Conservation (phyloP, 1,139 yeast species). For the Magnusiomyces paraingens region DNA sequence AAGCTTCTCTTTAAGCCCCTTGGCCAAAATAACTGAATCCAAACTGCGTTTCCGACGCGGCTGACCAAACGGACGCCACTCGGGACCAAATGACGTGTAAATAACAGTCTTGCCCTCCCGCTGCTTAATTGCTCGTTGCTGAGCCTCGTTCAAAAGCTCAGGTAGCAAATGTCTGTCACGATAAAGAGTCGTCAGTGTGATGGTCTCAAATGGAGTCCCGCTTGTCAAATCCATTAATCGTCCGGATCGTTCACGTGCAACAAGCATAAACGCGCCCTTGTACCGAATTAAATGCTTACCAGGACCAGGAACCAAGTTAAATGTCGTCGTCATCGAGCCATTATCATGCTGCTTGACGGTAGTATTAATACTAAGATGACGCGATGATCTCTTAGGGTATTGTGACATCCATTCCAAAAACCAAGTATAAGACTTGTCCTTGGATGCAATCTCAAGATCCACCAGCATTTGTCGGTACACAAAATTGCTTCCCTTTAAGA, state of each 20-base stretch:
- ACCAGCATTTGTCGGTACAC: slow-evolving; percentile 79
- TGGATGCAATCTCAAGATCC: slow-evolving; percentile 87
- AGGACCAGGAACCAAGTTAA: slow-evolving; percentile 95
- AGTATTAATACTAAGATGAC: slow-evolving; percentile 90
- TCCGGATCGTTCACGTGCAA: slow-evolving; percentile 85
- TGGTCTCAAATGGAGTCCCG: slow-evolving; percentile 95
- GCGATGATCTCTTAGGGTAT: slow-evolving; percentile 55
- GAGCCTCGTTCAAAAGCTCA: slow-evolving; percentile 79
- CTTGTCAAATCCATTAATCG: slow-evolving; percentile 80
- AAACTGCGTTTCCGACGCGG: slow-evolving; percentile 82
- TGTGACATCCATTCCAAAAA: slow-evolving; percentile 95
- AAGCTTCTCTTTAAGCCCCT: slow-evolving; percentile 60
- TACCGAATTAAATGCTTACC: slow-evolving; percentile 86
- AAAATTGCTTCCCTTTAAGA: slow-evolving; percentile 56
- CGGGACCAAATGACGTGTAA: slow-evolving; percentile 95
- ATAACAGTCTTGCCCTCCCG: slow-evolving; percentile 93
- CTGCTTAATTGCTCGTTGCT: slow-evolving; percentile 68
- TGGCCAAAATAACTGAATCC: slow-evolving; percentile 80
- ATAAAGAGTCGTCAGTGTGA: slow-evolving; percentile 82
- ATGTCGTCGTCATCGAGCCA: slow-evolving; percentile 82
- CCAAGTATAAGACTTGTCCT: slow-evolving; percentile 93
- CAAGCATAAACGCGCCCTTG: slow-evolving; percentile 81
- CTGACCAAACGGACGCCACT: slow-evolving; percentile 98
- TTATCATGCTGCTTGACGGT: slow-evolving; percentile 83
- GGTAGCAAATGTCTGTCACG: slow-evolving; percentile 67